phyloP scores from a whole-genome alignment of 75 land plant genomes.

The Sequoiadendron giganteum region DNA sequence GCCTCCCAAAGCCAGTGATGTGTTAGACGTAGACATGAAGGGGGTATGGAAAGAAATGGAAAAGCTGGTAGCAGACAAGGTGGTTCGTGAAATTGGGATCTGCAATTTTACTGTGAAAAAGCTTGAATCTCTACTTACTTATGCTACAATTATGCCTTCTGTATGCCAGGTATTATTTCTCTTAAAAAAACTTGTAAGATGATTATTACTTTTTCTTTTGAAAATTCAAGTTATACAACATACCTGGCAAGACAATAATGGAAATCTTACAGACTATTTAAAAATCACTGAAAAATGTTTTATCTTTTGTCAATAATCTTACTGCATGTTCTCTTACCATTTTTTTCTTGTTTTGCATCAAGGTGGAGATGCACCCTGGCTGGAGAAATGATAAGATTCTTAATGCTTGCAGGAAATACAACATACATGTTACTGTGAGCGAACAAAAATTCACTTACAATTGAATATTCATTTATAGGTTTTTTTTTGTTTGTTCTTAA shows the following conservation, averaged over 20 bases:
- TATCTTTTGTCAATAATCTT: too few species aligned
- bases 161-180: slow-evolving; percentile 42
- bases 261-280: too few species aligned
- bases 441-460: background rate
- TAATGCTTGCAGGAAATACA: slow-evolving; percentile 40
- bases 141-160: slow-evolving; percentile 44
- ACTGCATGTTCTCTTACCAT: too few species aligned
- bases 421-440: slow-evolving; percentile 58
- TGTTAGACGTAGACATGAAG: slow-evolving; percentile 53
- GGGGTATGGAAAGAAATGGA: slow-evolving; percentile 70
- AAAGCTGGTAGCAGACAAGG: slow-evolving; percentile 43
- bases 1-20: slow-evolving; percentile 45
- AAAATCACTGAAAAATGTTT: too few species aligned
- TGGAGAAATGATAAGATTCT: slow-evolving; percentile 56
- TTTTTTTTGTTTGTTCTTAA: background rate
- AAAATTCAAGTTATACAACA: background rate
- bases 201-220: background rate
- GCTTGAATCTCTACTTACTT: slow-evolving; percentile 34
- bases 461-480: background rate
- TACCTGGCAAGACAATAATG: too few species aligned
- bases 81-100: slow-evolving; percentile 48
- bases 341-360: background rate
- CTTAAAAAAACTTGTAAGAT: background rate
- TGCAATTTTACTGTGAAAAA: slow-evolving; percentile 54
- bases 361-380: slow-evolving; percentile 68